Conservation (phyloP, 169 alveolate species). For the Plasmodium knowlesi region DNA sequence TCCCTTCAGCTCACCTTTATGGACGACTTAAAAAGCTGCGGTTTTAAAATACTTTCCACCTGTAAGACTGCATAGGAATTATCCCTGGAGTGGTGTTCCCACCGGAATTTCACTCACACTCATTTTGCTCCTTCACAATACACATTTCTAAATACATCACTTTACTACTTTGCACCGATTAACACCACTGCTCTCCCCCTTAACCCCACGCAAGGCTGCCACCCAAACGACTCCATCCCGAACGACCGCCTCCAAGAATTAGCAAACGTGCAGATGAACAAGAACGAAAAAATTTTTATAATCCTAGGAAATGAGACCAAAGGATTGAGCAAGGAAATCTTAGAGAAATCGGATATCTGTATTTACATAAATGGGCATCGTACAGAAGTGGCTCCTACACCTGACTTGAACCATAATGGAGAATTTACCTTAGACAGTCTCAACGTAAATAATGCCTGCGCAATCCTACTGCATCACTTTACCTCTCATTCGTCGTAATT, state of each 20-base stretch:
- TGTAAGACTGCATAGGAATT: neutral
- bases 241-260: neutral
- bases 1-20: neutral
- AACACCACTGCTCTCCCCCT: neutral
- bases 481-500: neutral
- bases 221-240: neutral
- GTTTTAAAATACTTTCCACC: neutral
- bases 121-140: neutral
- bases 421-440: slow-evolving; percentile 28
- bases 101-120: neutral
- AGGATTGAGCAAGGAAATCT: slow-evolving; percentile 26
- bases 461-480: slow-evolving; percentile 22
- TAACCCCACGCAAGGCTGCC: slow-evolving; percentile 11
- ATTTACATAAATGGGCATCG: slow-evolving; percentile 25
- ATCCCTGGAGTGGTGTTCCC: neutral
- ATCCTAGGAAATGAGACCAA: slow-evolving; percentile 56
- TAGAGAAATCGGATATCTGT: slow-evolving; percentile 18
- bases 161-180: neutral
- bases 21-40: neutral
- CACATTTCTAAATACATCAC: neutral
- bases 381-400: neutral
- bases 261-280: neutral
- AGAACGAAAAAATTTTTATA: slow-evolving; percentile 8
- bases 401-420: neutral
- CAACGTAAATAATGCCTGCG: slow-evolving; percentile 53